Percentiles rank a stretch among this genome's conserved stretches.
Conservation (phyloP, 2,329 filamentous ascomycete species). For the Mycocentrospora acerina region DNA sequence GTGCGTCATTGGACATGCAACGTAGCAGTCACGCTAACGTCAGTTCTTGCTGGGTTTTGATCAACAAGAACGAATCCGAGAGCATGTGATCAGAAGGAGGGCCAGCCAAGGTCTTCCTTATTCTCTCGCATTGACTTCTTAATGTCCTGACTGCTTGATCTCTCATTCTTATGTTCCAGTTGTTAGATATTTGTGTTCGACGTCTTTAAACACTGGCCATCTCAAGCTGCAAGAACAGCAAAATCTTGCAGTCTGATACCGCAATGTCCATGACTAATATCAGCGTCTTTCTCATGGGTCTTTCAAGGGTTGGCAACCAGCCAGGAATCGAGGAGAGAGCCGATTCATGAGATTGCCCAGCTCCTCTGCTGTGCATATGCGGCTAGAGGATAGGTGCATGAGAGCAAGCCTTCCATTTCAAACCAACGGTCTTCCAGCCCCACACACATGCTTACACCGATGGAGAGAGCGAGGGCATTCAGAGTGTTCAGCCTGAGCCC, state of each 20-base stretch:
- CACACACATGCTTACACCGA: constrained; percentile 19
- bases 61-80: constrained; percentile 2
- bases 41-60: neutral
- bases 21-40: constrained; percentile 1
- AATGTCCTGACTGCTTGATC: no score
- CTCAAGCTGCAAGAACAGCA: constrained; percentile 3
- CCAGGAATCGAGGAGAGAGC: constrained; percentile 18
- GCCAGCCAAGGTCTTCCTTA: no score
- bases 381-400: constrained; percentile 39
- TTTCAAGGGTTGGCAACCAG: constrained; percentile 20
- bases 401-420: constrained; percentile 29
- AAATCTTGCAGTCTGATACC: constrained; percentile 16
- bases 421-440: constrained; percentile 20
- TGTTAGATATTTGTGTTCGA: neutral
- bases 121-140: no score
- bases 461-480: constrained; percentile 9
- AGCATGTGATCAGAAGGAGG: no score
- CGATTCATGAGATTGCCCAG: constrained; percentile 23
- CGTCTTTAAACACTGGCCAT: neutral
- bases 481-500: constrained; percentile 21
- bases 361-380: constrained; percentile 40
- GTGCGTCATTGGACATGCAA: constrained; percentile 17
- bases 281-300: no score
- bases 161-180: no score
- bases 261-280: no score